Evolutionary conservation across 1,139 yeast genomes (phyloP).

Genomic region (Candida sp.): DNA sequence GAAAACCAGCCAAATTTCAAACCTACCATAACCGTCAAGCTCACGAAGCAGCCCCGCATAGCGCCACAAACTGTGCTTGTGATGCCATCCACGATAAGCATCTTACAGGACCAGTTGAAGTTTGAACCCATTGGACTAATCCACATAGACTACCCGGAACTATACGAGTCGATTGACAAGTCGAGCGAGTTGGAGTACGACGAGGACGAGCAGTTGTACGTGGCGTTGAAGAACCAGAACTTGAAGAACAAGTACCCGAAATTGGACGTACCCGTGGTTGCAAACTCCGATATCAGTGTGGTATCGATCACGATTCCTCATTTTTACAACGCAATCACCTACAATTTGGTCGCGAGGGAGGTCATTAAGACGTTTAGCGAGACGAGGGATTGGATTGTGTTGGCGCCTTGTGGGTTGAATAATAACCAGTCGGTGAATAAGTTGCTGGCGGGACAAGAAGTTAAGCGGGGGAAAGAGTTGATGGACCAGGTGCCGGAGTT

Average conservation of each 20-base stretch:
- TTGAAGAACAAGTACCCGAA: constrained; percentile 26
- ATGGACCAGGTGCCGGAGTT: constrained; percentile 32
- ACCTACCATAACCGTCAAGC: constrained; percentile 17
- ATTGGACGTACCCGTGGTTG: constrained; percentile 27
- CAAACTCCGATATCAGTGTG: constrained; percentile 3
- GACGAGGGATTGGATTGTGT: constrained; percentile 28
- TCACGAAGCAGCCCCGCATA: background rate
- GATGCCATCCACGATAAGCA: constrained; percentile 31
- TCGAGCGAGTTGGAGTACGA: constrained; percentile 42
- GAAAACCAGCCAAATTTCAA: constrained; percentile 16
- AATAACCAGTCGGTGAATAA: constrained; percentile 32
- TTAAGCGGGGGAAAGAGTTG: constrained; percentile 11
- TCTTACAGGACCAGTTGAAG: constrained; percentile 24
- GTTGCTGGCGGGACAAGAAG: constrained; percentile 23
- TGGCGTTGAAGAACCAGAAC: constrained; percentile 29
- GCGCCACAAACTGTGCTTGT: constrained; percentile 22
- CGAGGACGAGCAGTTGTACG: constrained; percentile 60
- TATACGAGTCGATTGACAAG: constrained; percentile 15
- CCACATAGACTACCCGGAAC: constrained; percentile 24
- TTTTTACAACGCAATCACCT: constrained; percentile 31
- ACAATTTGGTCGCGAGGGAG: constrained; percentile 31
- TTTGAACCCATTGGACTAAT: constrained; percentile 25
- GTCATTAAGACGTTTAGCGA: constrained; percentile 18
- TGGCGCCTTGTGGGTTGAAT: constrained; percentile 41
- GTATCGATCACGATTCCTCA: constrained; percentile 35